Base-by-base conservation (phyloP, 1,139 yeast species). In the Blastobotrys serpentis region DNA sequence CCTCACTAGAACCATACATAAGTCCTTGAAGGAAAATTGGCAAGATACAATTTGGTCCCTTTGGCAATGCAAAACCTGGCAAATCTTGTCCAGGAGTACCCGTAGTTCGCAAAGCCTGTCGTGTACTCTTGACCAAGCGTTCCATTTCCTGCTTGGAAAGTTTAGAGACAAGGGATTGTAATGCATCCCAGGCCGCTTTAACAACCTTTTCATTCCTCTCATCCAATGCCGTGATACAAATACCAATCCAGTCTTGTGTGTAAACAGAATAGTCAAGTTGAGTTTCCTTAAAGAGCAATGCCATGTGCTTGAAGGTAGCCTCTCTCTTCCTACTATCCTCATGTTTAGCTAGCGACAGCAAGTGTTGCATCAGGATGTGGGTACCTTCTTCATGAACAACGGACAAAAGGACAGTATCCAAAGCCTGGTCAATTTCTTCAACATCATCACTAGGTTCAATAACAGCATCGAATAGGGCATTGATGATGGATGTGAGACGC, bases 21-120 rank as follows among this genome's bases (percentile, higher is more conserved):
- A 94, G 78, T 53, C 98, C 98, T 66, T 92, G 97, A 59, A 89
- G 74, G 73, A 94, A 92, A 48, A 94, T 80, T 22, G 98, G 98
- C 58, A 94, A 74, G 40, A 94, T 70, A 69, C 95, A 84, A 64
- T 79, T 82, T 54, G 97, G 94, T 44, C 98, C 98, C 68, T 77
- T 84, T 57, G 96, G 94, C 49, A 84, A 70, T 22, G 74, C 61
- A 68, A 90, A 87, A 0, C 89, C 97, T 23, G 86, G 81, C 51
- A 88, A 69, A 43, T 84, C 89, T 58, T 76, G 77, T 1, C 84
- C 86, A 19, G 74, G 67, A 21, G 74, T 73, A 34, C 94, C 90
- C 29, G 89, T 79, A 50, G 82, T 68, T 40, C 75, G 75, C 61
- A 92, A 73, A 0, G 96, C 81, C 62, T 82, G 86, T 60, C 79